Evolutionary conservation across 345 rosid genomes (phyloP), one percentile per base, ranked within the genome.

Genomic region (Gossypium ekmanianum): DNA sequence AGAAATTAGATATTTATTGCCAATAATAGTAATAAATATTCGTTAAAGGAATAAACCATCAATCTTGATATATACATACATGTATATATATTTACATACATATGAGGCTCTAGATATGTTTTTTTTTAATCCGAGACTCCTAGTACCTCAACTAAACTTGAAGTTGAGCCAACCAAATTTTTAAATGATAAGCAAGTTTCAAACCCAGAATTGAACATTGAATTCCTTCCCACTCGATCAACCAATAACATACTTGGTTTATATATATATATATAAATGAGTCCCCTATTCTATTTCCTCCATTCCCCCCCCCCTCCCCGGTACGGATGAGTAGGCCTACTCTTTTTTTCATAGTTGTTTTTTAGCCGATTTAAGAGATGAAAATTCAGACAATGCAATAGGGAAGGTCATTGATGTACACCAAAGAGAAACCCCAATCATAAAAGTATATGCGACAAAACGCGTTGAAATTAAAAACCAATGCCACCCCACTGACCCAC

Each of bases 121-220:
- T 4, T 5, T 5, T 4, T 34, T 34, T 22, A 34, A 34, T 5
- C 41, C 1, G 0, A 34, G 39, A 34, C 0, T 34, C 7, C 7
- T 5, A 34, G 0, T 34, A 34, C 6, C 7, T 5, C 7, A 34
- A 34, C 0, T 34, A 34, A 34, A 34, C 7, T 34, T 34, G 7
- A 34, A 34, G 7, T 34, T 5, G 41, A 34, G 7, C 1, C 7
- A 34, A 34, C 1, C 1, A 34, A 34, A 5, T 34, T 5, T 34
- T 34, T 5, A 34, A 34, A 5, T 1, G 41, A 5, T 34, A 34
- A 34, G 7, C 0, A 5, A 34, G 7, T 5, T 34, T 34, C 0
- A 0, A 34, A 34, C 1, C 1, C 0, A 34, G 0, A 1, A 34
- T 34, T 34, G 1, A 5, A 34, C 7, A 34, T 34, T 0, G 1